Evolutionary conservation across 2,329 filamentous ascomycete species (phyloP).

Genomic region (Colletotrichum viniferum): DNA sequence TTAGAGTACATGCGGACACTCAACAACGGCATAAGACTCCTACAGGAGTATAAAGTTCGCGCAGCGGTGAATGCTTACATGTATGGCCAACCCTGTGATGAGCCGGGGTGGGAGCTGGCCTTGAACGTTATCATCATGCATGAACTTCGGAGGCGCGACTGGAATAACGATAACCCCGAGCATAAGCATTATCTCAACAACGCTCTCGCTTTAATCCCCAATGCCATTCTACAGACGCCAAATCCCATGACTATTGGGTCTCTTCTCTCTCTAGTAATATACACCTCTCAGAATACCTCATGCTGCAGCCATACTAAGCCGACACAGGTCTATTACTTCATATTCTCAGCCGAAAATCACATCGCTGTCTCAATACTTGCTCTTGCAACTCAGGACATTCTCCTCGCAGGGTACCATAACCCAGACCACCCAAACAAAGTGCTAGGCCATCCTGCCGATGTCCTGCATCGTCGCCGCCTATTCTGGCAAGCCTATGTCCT

Average conservation of each 20-base stretch:
- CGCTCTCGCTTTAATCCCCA: background rate
- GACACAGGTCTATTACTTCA: background rate
- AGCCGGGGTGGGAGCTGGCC: background rate
- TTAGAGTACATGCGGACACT: background rate
- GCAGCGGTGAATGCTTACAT: background rate
- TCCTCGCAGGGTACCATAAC: slow-evolving; percentile 5
- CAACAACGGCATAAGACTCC: background rate
- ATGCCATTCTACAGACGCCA: background rate
- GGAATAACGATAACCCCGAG: background rate
- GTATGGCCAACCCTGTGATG: background rate
- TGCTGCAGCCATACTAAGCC: fast-evolving
- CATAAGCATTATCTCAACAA: background rate
- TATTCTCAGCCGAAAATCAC: slow-evolving; percentile 7
- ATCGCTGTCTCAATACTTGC: background rate
- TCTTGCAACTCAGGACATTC: background rate
- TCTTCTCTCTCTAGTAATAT: background rate
- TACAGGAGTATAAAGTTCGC: background rate
- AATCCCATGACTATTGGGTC: background rate
- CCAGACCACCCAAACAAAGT: background rate
- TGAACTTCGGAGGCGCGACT: background rate
- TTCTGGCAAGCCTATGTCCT: slow-evolving; percentile 14
- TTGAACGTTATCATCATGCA: background rate
- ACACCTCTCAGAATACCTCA: fast-evolving
- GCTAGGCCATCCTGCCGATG: background rate
- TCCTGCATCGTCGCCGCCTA: slow-evolving; percentile 1